A percentile compares a stretch with the other conserved stretches of the same genome.
These are phyloP conservation scores for Chimonanthus salicifolius DNA, from an alignment of 164 flowering plant species.

Conservation along the genomic window DNA sequence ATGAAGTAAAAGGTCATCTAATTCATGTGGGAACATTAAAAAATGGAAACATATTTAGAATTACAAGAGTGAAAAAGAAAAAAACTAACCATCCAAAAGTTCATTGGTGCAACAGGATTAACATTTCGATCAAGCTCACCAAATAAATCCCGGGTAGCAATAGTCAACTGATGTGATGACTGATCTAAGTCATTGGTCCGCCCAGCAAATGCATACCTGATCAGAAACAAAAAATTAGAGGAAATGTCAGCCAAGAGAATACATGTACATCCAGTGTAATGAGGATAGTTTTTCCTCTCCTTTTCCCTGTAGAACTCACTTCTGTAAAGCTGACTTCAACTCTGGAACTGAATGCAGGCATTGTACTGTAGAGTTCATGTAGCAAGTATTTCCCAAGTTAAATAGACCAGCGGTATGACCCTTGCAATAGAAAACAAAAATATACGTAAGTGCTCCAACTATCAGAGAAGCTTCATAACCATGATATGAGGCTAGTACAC, in stretches of 20 bases:
- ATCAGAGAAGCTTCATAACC: background rate
- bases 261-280: background rate
- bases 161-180: slow-evolving; percentile 77
- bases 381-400: slow-evolving; percentile 94
- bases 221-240: background rate
- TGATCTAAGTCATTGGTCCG: slow-evolving; percentile 75
- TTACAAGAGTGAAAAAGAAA: background rate
- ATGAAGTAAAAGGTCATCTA: background rate
- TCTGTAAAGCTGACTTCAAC: slow-evolving; percentile 75
- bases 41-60: background rate
- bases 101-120: slow-evolving; percentile 92
- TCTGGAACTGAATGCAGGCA: slow-evolving; percentile 97
- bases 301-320: slow-evolving; percentile 36
- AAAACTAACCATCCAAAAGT: slow-evolving; percentile 84
- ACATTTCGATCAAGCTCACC: slow-evolving; percentile 80
- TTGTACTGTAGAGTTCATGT: slow-evolving; percentile 96
- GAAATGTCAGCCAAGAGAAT: background rate
- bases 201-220: slow-evolving; percentile 65
- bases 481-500: background rate
- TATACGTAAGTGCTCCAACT: background rate
- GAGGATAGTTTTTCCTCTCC: background rate
- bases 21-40: background rate
- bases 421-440: slow-evolving; percentile 28
- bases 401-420: slow-evolving; percentile 88
- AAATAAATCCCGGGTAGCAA: slow-evolving; percentile 85